Conservation (phyloP, 768 basidiomycete species). For the Amylocystis lapponica region DNA sequence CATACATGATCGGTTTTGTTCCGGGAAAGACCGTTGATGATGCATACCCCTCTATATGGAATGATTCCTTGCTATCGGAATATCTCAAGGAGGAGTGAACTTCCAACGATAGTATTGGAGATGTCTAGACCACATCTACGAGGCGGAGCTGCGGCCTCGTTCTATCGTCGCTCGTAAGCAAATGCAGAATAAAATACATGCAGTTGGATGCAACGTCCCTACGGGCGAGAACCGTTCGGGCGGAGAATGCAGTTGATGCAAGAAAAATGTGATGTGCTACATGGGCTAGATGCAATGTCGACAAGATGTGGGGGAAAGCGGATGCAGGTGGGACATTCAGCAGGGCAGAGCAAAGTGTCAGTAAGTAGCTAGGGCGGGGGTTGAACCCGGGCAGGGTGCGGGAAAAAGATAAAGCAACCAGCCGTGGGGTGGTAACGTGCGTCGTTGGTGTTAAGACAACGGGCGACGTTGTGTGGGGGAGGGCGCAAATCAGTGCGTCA, state of each 20-base stretch:
- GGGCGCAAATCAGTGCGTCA: slow-evolving; percentile 13
- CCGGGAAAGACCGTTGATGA: too few relatives aligned
- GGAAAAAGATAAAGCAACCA: slow-evolving; percentile 30
- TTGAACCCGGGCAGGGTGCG: slow-evolving; percentile 67
- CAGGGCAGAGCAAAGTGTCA: slow-evolving; percentile 1
- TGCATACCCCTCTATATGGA: too few relatives aligned
- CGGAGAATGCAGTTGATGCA: slow-evolving; percentile 32
- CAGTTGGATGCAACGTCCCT: slow-evolving; percentile 22
- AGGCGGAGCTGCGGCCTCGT: not conserved
- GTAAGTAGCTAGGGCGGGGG: slow-evolving; percentile 40
- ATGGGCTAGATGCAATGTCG: slow-evolving; percentile 12
- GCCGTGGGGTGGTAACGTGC: slow-evolving; percentile 21
- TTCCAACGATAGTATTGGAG: too few relatives aligned
- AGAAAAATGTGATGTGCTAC: slow-evolving; percentile 11
- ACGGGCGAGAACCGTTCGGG: slow-evolving; percentile 3
- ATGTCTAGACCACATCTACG: too few relatives aligned
- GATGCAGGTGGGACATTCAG: not conserved
- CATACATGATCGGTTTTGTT: too few relatives aligned
- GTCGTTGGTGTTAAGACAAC: slow-evolving; percentile 19
- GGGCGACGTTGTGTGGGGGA: slow-evolving; percentile 2
- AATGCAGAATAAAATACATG: slow-evolving; percentile 9
- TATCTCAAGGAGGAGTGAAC: too few relatives aligned
- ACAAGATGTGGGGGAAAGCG: too few relatives aligned
- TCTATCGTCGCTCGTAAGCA: not conserved
- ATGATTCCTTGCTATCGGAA: too few relatives aligned